phyloP scores from a whole-genome alignment of 139 green algal species.

The Desmodesmus armatus region DNA sequence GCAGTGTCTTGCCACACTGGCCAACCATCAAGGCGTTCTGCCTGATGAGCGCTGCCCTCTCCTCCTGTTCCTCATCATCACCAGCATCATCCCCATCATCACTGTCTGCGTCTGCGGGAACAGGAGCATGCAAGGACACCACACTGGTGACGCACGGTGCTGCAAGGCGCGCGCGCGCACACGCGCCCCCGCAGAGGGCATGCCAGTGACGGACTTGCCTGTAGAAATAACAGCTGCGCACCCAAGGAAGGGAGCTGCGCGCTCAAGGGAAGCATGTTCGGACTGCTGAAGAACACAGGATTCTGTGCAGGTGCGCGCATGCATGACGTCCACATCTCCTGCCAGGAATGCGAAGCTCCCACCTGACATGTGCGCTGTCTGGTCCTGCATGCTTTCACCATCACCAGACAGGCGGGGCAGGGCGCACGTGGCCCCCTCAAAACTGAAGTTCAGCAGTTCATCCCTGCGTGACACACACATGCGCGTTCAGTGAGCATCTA shows the following conservation, averaged over 20 bases:
- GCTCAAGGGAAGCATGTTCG: neutral
- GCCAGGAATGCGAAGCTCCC: too few relatives aligned
- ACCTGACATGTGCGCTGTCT: too few relatives aligned
- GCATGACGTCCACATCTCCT: too few relatives aligned
- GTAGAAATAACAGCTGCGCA: neutral
- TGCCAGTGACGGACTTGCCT: neutral
- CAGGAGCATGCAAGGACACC: neutral
- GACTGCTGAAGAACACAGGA: too few relatives aligned
- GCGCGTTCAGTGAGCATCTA: neutral
- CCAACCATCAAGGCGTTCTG: neutral
- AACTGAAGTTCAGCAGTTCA: too few relatives aligned
- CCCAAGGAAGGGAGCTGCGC: neutral
- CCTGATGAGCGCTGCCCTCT: neutral
- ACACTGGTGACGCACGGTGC: neutral
- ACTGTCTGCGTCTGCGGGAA: slow-evolving; percentile 2
- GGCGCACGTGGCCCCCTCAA: too few relatives aligned
- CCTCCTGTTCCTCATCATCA: neutral
- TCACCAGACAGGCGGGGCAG: too few relatives aligned
- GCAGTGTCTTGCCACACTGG: neutral
- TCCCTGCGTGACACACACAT: too few relatives aligned
- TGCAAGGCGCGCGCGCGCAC: neutral
- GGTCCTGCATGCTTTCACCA: too few relatives aligned
- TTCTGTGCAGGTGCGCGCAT: too few relatives aligned
- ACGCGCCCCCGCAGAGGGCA: neutral
- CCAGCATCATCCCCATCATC: neutral